phyloP scores from a whole-genome alignment of 225 moss, liverwort and hornwort genomes.

The Sphagnum contortum region DNA sequence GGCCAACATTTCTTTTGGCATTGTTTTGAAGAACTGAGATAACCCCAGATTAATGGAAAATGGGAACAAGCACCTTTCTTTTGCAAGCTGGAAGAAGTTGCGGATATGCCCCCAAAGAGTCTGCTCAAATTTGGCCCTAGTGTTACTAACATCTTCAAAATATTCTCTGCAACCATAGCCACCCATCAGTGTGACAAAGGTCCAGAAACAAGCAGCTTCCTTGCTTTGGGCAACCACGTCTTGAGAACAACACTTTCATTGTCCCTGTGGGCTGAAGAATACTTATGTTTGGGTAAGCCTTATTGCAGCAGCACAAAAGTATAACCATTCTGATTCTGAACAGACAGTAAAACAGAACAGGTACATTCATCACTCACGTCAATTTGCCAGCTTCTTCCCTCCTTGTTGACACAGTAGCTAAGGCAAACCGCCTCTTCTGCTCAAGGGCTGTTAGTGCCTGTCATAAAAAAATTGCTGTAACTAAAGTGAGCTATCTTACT shows the following conservation, averaged over 20 bases:
- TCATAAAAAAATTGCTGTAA: conserved; percentile 6
- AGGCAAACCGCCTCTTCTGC: conserved; percentile 91
- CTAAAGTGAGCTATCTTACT: no score
- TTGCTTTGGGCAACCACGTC: no score
- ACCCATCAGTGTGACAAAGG: conserved; percentile 2
- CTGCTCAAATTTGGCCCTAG: conserved; percentile 85
- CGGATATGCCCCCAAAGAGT: conserved; percentile 80
- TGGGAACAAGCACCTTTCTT: conserved; percentile 57
- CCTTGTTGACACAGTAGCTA: conserved; percentile 90
- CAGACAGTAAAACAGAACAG: no score
- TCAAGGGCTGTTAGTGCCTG: conserved; percentile 93
- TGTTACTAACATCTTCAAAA: conserved; percentile 98
- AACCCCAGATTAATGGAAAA: no score
- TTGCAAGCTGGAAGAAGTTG: conserved; percentile 88
- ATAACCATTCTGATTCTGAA: no score
- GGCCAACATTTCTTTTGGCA: no score
- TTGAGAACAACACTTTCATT: no score
- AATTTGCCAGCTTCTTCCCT: conserved; percentile 91
- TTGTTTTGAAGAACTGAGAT: no score
- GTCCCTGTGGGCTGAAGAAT: no score
- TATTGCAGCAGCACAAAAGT: no score
- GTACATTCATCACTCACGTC: conserved; percentile 43
- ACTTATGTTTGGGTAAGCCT: no score
- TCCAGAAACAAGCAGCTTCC: neutral
- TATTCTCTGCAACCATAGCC: conserved; percentile 57